These are phyloP conservation scores for Boletus patriciae DNA, from an alignment of 768 basidiomycete genomes.

Conservation along the genomic window DNA sequence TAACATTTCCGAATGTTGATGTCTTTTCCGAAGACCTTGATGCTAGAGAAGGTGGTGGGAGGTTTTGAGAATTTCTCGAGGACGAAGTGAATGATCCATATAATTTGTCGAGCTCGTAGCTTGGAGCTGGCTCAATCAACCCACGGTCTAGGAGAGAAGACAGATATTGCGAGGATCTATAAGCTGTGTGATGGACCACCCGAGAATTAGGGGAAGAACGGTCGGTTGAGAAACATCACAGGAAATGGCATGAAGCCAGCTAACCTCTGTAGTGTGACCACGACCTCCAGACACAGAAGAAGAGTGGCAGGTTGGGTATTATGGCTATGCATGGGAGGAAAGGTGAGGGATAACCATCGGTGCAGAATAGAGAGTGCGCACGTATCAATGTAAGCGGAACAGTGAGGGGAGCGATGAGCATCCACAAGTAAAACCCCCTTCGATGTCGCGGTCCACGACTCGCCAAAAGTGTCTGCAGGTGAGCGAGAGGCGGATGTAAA, in stretches of 20 bases:
- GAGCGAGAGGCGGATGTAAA: slow-evolving; percentile 38
- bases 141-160: slow-evolving; percentile 55
- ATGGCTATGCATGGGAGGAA: slow-evolving; percentile 49
- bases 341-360: not conserved
- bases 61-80: slow-evolving; percentile 7
- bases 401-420: slow-evolving; percentile 66
- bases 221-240: not conserved
- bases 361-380: slow-evolving; percentile 37
- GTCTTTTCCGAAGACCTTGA: slow-evolving; percentile 12
- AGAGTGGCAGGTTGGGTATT: slow-evolving; percentile 82
- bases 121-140: slow-evolving; percentile 56
- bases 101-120: slow-evolving; percentile 53
- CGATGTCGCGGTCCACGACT: slow-evolving; percentile 62
- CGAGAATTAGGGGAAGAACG: slow-evolving; percentile 1
- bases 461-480: slow-evolving; percentile 52
- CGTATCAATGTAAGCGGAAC: slow-evolving; percentile 77
- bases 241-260: not conserved
- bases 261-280: slow-evolving; percentile 83
- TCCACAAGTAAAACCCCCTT: slow-evolving; percentile 66
- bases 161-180: slow-evolving; percentile 68
- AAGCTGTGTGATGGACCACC: slow-evolving; percentile 43
- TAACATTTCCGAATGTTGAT: not conserved
- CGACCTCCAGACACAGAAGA: slow-evolving; percentile 82
- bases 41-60: slow-evolving; percentile 9
- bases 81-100: slow-evolving; percentile 41